Base-by-base conservation (phyloP, 352 stramenopile genomes). In the Pythium rhizo-oryzae region DNA sequence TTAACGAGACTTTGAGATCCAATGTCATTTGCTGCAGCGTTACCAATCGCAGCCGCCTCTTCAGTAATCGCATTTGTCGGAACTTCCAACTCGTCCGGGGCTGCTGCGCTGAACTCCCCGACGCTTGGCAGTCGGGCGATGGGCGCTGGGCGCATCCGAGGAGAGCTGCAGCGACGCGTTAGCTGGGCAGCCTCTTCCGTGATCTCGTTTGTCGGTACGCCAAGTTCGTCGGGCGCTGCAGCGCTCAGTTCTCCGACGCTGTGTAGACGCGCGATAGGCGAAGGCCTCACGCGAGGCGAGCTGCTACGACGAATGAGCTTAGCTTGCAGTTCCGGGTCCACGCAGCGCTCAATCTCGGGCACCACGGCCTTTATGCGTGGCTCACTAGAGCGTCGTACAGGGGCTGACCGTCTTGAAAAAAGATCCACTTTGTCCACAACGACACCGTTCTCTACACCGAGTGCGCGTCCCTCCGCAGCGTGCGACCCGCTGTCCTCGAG, bases 181-280 rank as follows among this genome's bases (percentile, higher is more conserved):
- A 47, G 41, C 41, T 21, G 41, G 15, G 41, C 51, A 13, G 61
- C 51, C 41, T 56, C 47, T 33, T 65, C 46, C 49, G 59, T 67
- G 8, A 67, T n/a, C 19, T 53, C 59, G 39, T 67, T 67, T 15
- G 59, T 59, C 19, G 59, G 49, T 0, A 67, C 39, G 9, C 37
- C 18, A 21, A 59, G n/a, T 23, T 56, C 49, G 16, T 43, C 50
- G 2, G 43, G 19, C 11, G 49, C 49, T 4, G 64, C 65, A 23
- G 52, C 47, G 0, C 12, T 46, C 11, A 78, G 19, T 44, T 86
- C 78, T 8, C 71, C 62, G 21, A 86, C 70, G 47, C 75, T 80
- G 19, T 77, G 69, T 8, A 89, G 47, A 0, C 72, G 68, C 4
- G 24, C 24, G 13, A 70, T 65, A 0, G 49, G 52, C 16, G 55